Evolutionary conservation across 345 rosid species (phyloP).

Genomic region (Gossypioides kirkii): DNA sequence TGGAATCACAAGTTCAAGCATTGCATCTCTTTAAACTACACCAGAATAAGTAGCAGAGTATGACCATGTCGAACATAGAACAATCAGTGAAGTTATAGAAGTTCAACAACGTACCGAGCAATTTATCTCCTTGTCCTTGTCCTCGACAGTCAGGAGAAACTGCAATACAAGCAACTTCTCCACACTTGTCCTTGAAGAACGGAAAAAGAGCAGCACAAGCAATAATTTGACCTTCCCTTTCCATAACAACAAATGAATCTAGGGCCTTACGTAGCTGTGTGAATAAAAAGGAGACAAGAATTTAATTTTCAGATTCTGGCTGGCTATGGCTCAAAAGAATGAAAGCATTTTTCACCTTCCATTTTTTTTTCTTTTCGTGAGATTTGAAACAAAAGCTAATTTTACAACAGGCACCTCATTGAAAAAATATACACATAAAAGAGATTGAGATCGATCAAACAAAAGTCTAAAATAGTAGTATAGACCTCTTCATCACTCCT

Average conservation of each 20-base stretch:
- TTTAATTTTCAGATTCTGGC: background rate
- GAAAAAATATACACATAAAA: constrained; percentile 6
- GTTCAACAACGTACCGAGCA: constrained; percentile 52
- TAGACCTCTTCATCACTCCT: constrained; percentile 80
- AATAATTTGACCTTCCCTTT: constrained; percentile 54
- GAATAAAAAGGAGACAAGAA: constrained; percentile 13
- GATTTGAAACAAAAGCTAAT: background rate
- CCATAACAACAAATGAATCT: constrained; percentile 51
- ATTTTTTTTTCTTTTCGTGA: background rate
- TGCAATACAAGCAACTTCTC: constrained; percentile 92
- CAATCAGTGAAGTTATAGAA: background rate
- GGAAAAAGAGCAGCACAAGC: constrained; percentile 94
- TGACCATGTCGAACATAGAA: background rate
- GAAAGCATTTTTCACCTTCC: background rate
- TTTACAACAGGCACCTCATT: background rate
- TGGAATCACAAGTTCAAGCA: background rate
- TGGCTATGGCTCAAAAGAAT: background rate
- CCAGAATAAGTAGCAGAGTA: background rate
- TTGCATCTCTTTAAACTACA: constrained; percentile 5
- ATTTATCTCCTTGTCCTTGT: constrained; percentile 96
- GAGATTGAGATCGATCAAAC: background rate
- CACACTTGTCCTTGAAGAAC: constrained; percentile 73
- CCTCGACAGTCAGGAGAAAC: constrained; percentile 93
- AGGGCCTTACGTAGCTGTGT: constrained; percentile 46
- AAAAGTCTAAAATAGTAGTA: constrained; percentile 12